Evolutionary conservation across 2,329 filamentous ascomycete genomes (phyloP).

Genomic region (Claviceps fusiformis): DNA sequence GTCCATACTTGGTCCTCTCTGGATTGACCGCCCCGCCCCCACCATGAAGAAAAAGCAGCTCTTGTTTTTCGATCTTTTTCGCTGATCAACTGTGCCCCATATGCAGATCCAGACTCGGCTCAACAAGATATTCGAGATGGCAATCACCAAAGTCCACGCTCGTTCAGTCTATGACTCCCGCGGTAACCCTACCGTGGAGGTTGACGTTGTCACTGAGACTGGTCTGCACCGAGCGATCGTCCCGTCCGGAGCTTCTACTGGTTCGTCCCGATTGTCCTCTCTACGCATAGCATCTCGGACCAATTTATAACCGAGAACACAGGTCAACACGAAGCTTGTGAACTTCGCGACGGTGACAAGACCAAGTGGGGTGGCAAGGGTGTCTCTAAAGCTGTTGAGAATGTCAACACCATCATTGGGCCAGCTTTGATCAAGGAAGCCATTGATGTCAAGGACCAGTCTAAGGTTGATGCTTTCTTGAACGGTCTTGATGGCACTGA

Average conservation of each 20-base stretch:
- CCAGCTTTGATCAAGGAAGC: constrained; percentile 71
- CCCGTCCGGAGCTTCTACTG: constrained; percentile 89
- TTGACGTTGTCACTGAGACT: constrained; percentile 91
- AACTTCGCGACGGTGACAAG: constrained; percentile 86
- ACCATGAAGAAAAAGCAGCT: neutral
- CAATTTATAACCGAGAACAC: constrained; percentile 18
- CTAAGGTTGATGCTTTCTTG: constrained; percentile 71
- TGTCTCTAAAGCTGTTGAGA: constrained; percentile 72
- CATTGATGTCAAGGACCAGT: constrained; percentile 77
- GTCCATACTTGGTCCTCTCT: neutral
- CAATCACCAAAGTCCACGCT: constrained; percentile 80
- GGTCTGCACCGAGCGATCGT: constrained; percentile 96
- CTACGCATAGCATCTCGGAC: constrained; percentile 7
- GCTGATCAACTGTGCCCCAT: neutral
- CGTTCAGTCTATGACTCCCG: constrained; percentile 98
- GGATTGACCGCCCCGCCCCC: constrained; percentile 4
- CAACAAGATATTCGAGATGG: constrained; percentile 49
- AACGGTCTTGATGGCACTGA: constrained; percentile 71
- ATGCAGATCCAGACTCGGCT: neutral
- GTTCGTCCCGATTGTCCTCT: constrained; percentile 35
- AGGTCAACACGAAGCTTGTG: constrained; percentile 83
- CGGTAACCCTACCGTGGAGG: constrained; percentile 95
- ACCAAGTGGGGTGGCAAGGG: constrained; percentile 76
- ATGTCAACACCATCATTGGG: constrained; percentile 71
- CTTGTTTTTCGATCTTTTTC: neutral